Evolutionary conservation across 2,329 filamentous ascomycete species (phyloP).

Genomic region (Cryphonectria japonica): DNA sequence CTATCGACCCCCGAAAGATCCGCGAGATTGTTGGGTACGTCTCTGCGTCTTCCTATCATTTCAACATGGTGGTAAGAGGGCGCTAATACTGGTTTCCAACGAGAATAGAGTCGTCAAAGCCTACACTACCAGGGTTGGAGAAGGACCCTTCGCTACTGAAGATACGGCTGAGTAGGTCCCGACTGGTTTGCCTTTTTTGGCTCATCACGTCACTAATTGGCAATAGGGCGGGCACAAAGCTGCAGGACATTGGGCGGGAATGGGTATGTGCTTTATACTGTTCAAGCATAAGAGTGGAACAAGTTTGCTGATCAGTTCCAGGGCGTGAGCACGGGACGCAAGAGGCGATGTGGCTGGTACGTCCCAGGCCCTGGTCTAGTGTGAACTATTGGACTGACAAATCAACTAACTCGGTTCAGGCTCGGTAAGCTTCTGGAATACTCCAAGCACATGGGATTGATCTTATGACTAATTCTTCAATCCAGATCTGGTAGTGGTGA

Average conservation of each 20-base stretch:
- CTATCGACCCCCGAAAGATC: constrained; percentile 58
- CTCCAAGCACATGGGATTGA: neutral
- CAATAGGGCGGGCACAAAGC: constrained; percentile 37
- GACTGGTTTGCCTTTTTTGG: neutral
- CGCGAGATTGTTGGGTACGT: constrained; percentile 54
- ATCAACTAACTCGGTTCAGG: neutral
- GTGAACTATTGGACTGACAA: neutral
- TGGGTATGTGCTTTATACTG: neutral
- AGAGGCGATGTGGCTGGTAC: constrained; percentile 59
- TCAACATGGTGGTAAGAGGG: neutral
- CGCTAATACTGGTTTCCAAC: neutral
- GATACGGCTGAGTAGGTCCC: constrained; percentile 40
- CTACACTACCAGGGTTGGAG: constrained; percentile 64
- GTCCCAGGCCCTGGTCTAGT: neutral
- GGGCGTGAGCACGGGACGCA: constrained; percentile 54
- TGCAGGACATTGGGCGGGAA: constrained; percentile 46
- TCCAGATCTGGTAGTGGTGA: constrained; percentile 66
- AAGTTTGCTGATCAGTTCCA: neutral
- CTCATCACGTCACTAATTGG: neutral
- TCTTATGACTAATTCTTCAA: neutral
- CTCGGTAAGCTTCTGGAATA: constrained; percentile 36
- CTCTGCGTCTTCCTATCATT: too few relatives aligned
- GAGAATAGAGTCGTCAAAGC: constrained; percentile 59
- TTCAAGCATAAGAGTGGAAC: neutral
- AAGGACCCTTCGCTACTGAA: constrained; percentile 66